Evolutionary conservation across 139 green algal genomes (phyloP).

Genomic region (Volvox reticuliferus): DNA sequence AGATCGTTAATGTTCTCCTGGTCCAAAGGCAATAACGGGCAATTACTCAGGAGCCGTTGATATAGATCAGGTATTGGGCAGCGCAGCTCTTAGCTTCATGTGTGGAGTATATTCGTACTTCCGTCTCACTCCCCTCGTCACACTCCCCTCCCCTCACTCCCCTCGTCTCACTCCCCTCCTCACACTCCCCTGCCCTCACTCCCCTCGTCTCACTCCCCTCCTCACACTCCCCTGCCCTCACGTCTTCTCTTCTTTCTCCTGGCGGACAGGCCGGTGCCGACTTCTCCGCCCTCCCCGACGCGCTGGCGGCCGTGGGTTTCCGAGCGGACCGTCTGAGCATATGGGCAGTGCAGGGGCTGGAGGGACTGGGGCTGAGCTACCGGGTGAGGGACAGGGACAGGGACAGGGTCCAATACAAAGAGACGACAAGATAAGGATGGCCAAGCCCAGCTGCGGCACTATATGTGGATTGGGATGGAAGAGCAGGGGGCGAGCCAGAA

Average conservation of each 20-base stretch:
- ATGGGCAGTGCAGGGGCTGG: constrained; percentile 68
- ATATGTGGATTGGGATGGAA: no score
- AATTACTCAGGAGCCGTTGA: no score
- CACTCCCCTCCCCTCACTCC: neutral
- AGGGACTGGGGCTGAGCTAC: constrained; percentile 21
- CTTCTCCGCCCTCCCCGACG: neutral
- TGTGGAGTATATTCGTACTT: no score
- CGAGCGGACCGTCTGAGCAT: constrained; percentile 74
- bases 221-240: neutral
- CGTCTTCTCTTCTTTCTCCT: neutral
- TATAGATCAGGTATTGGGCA: no score
- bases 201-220: neutral
- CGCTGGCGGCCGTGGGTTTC: constrained; percentile 50
- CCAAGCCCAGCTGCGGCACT: no score
- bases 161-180: neutral
- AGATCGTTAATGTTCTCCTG: no score
- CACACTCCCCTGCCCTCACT: neutral
- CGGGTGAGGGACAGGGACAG: constrained; percentile 18
- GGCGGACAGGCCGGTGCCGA: neutral
- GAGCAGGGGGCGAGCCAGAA: no score
- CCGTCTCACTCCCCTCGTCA: neutral
- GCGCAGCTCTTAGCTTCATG: no score
- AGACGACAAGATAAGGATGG: no score
- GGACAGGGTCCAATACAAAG: no score
- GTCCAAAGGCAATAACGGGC: no score